A percentile compares a stretch with the other conserved stretches of the same genome.
Evolutionary conservation across 768 basidiomycete genomes (phyloP).

Genomic region (Suillus alpinus): DNA sequence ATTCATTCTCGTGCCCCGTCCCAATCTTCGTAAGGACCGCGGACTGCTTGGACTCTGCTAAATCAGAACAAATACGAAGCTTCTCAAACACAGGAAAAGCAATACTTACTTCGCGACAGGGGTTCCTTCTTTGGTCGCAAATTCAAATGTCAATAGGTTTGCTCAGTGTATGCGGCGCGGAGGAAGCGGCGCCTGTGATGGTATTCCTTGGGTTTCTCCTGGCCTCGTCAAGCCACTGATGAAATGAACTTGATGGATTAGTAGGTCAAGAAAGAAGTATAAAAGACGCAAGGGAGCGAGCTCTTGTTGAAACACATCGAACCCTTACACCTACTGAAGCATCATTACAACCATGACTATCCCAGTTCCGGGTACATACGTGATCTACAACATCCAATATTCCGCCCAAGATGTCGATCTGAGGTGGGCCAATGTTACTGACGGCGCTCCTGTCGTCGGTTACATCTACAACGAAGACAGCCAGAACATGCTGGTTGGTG

Average conservation of each 20-base stretch:
- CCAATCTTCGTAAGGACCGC: neutral
- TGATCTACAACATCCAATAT: neutral
- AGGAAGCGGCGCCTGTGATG: neutral
- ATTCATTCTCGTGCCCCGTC: neutral
- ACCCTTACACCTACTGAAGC: neutral
- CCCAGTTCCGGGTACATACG: neutral
- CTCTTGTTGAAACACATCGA: neutral
- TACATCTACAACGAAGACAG: neutral
- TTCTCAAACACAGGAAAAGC: neutral
- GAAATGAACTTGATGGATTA: neutral
- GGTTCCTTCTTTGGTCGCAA: neutral
- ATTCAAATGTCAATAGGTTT: neutral
- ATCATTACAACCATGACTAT: neutral
- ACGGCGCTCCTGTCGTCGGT: neutral
- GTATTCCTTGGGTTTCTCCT: neutral
- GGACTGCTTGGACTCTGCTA: neutral
- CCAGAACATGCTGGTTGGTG: neutral
- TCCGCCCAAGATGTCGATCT: neutral
- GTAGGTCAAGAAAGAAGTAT: neutral
- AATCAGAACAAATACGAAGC: neutral
- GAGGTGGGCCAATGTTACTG: neutral
- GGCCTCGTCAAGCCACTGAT: neutral
- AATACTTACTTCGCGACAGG: neutral
- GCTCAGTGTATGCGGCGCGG: neutral
- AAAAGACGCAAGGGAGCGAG: neutral